Percentiles rank a stretch among this genome's conserved stretches.
These are phyloP conservation scores for Leptodontidium sp. DNA, from an alignment of 2,329 filamentous ascomycete species.

Conservation along the genomic window DNA sequence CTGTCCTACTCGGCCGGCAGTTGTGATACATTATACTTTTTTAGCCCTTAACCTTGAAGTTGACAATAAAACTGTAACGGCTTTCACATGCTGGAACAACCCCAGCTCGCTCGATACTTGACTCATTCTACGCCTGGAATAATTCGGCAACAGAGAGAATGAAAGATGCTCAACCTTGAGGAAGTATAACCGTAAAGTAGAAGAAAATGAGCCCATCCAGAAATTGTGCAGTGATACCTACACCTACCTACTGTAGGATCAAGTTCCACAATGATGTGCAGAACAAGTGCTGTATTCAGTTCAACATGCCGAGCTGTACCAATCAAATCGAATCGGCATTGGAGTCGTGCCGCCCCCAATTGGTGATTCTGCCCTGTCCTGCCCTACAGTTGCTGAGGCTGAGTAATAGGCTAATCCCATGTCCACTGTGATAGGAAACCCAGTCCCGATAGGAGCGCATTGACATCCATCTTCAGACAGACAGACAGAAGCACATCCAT, in stretches of 20 bases:
- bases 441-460: constrained; percentile 13
- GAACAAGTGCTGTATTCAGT: background rate
- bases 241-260: background rate
- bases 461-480: background rate
- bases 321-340: constrained; percentile 6
- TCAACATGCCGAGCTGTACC: background rate
- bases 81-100: no score
- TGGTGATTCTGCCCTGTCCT: background rate
- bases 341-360: constrained; percentile 2
- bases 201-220: background rate
- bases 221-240: background rate
- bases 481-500: background rate
- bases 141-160: no score
- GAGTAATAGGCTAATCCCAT: constrained; percentile 9
- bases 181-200: background rate
- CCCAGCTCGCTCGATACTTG: no score
- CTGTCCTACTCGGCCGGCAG: background rate
- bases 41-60: background rate
- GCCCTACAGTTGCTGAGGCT: constrained; percentile 5
- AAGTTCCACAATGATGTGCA: constrained; percentile 11
- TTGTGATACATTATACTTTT: background rate
- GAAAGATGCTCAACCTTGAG: no score
- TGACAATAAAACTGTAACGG: background rate
- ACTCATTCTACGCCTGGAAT: no score
- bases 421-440: constrained; percentile 1